These are phyloP conservation scores for Xylaria arbuscula DNA, from an alignment of 2,329 filamentous ascomycete genomes.

Conservation along the genomic window DNA sequence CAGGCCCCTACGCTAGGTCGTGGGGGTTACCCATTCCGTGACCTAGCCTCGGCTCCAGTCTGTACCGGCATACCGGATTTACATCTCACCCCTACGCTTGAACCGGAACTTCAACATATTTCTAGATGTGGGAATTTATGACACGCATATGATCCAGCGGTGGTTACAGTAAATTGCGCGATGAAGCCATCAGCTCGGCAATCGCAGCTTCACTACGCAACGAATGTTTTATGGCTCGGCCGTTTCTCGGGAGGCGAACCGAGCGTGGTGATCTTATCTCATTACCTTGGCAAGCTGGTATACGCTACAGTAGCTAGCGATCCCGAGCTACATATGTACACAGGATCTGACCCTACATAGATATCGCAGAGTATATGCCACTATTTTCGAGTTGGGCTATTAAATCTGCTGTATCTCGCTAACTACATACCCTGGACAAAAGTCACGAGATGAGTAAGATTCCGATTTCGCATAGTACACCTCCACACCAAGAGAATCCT, in stretches of 20 bases:
- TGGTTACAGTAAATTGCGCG: not conserved
- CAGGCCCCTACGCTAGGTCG: slow-evolving; percentile 14
- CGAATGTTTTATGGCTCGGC: slow-evolving; percentile 13
- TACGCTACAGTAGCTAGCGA: slow-evolving; percentile 28
- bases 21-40: slow-evolving; percentile 28
- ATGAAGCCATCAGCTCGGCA: slow-evolving; percentile 25
- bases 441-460: slow-evolving; percentile 22
- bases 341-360: too few species aligned
- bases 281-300: slow-evolving; percentile 4
- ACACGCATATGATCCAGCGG: slow-evolving; percentile 22
- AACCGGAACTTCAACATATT: slow-evolving; percentile 3
- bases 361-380: slow-evolving; percentile 35
- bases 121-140: slow-evolving; percentile 9
- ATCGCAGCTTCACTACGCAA: slow-evolving; percentile 10
- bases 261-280: slow-evolving; percentile 18
- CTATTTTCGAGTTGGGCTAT: not conserved
- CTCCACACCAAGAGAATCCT: slow-evolving; percentile 7
- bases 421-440: slow-evolving; percentile 10
- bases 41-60: not conserved
- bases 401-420: slow-evolving; percentile 19
- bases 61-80: slow-evolving; percentile 35
- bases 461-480: slow-evolving; percentile 30
- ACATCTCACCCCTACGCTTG: slow-evolving; percentile 29
- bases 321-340: not conserved
- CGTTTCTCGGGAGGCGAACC: slow-evolving; percentile 30